Conservation (phyloP, 352 stramenopile species). For the Phytophthora rubi region DNA sequence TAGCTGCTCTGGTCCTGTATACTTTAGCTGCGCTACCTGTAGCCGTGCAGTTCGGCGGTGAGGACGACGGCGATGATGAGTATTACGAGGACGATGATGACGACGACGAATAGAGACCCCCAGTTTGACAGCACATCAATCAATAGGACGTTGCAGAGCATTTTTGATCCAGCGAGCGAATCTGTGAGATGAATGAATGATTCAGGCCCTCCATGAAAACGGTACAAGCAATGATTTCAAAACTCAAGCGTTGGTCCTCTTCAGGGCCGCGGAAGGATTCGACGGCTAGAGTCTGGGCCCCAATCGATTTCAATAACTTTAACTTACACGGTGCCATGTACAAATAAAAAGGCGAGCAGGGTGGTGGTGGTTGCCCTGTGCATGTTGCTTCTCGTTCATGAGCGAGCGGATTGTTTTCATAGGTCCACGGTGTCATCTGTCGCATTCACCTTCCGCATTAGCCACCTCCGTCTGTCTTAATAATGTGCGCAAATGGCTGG, state of each 20-base stretch:
- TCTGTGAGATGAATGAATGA: not conserved
- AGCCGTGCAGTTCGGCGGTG: constrained; percentile 54
- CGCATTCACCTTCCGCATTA: constrained; percentile 7
- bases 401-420: constrained; percentile 21
- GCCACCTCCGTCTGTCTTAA: not conserved
- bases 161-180: not conserved
- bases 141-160: constrained; percentile 1
- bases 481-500: not conserved
- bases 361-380: constrained; percentile 16
- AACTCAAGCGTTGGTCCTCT: not conserved
- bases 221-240: not conserved
- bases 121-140: not conserved
- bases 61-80: constrained; percentile 51
- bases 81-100: constrained; percentile 50
- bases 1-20: constrained; percentile 78
- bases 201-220: not conserved
- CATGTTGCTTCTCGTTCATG: constrained; percentile 23
- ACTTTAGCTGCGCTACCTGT: constrained; percentile 69
- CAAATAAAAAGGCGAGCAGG: constrained; percentile 48
- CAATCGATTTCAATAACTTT: constrained; percentile 52
- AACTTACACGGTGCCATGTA: constrained; percentile 48
- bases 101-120: constrained; percentile 34
- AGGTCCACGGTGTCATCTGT: constrained; percentile 57
- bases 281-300: constrained; percentile 8
- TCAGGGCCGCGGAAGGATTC: not conserved